Evolutionary conservation across 2,329 filamentous ascomycete species (phyloP), one percentile per base, ranked within the genome.

Genomic region (Orbilia javanica): DNA sequence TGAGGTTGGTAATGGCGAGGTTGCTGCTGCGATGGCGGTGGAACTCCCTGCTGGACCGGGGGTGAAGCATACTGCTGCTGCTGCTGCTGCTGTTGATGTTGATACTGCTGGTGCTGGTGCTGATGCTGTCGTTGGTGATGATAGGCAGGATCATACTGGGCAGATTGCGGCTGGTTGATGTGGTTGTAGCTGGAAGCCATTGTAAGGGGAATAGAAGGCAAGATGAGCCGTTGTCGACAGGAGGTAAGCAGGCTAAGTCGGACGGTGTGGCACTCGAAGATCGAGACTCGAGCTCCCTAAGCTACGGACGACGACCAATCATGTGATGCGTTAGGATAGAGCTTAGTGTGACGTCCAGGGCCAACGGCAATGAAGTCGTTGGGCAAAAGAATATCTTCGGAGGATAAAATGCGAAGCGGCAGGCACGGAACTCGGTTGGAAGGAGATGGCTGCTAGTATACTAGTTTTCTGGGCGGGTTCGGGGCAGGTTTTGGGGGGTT

Each of bases 1-100:
- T 81, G 80, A 46, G 79, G 72, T 68, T 80, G 80, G 25, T 80
- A 78, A 29, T 79, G 73, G 52, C 53, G 52, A 52, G 22, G 55
- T 22, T 52, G 64, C 31, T 73, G 68, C 55, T 63, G 64, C 36
- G 67, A 66, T 65, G 65, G 57, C 20, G 63, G 65, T 74, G 57
- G 53, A 39, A 64, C 60, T 44, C 31, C 42, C 53, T 52, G 69
- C 22, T 72, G 69, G 31, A 18, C 29, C 62, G 42, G 50, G 31
- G 75, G 75, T 34, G 75, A 64, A 64, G 75, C 29, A 20, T 70
- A 69, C 27, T 44, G 63, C 22, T 63, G 72, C 18, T 39, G 50
- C 25, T 63, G 72, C 18, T 46, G 44, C 4, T n/a, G n/a, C n/a
- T n/a, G n/a, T n/a, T n/a, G n/a, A n/a, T n/a, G n/a, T n/a, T n/a